Base-by-base conservation (phyloP, 371 early-diverging fungal species). In the Zancudomyces culisetae region DNA sequence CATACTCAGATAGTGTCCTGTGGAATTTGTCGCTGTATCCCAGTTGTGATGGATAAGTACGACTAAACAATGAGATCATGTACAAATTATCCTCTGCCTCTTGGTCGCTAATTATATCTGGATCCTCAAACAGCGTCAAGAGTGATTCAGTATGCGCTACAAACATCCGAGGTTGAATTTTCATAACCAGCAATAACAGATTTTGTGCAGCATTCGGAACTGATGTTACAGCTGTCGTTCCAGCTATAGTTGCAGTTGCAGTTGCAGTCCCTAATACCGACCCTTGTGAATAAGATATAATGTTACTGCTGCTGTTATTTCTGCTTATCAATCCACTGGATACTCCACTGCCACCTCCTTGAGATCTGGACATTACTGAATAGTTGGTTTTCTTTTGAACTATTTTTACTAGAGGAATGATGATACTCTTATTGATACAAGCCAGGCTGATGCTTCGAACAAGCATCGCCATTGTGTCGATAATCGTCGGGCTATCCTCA, bases 381-480 rank as follows among this genome's bases (percentile, higher is more conserved):
- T 28, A 24, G 12, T 45, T 21, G 35, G 1, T 10, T 29, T 18
- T 46, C 26, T 51, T 23, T 19, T 41, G 40, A 26, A 22, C 50
- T 8, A 48, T 27, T 26, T 20, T n/a, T 12, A 49, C 20, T 58
- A 83, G 53, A 52, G 56, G 46, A 46, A 83, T 66, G 23, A 84
- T 58, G 47, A 78, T 57, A 50, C 69, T 70, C 54, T 74, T 70
- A 54, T 78, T 74, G 49, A 84, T 62, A 12, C 80, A 57, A 2
- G 77, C 74, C 40, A 83, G 58, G 18, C 80, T 75, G 24, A 80
- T 72, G 3, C 81, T 71, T n/a, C 80, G 75, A 27, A 88, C 61
- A 6, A 90, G 60, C 8, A 81, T 61, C 2, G 74, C 69, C 24
- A 89, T 83, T 0, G 81, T 71, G 23, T 89, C 89, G 12, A 71